Base-by-base conservation (phyloP, 345 rosid genomes). In the Euphorbia peplus region DNA sequence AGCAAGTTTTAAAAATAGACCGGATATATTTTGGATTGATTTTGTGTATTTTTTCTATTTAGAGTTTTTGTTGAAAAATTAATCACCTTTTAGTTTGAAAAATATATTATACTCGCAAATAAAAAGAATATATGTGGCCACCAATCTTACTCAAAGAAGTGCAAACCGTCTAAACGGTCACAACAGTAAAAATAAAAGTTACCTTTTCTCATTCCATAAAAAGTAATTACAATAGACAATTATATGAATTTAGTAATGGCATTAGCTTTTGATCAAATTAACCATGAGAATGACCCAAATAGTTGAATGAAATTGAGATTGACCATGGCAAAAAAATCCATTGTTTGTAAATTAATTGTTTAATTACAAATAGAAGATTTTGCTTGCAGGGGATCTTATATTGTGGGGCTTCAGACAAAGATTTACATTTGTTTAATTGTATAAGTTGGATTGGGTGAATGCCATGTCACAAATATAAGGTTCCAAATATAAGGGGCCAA, bases 211-310 rank as follows among this genome's bases (percentile, higher is more conserved):
- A 53, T 22, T 54, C 30, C 26, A 24, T 5, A 14, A 4, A 64
- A 44, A 66, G 48, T 54, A 35, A 25, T 18, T 44, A 44, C 51
- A 18, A 66, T 24, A 13, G 48, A n/a, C 60, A 66, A 51, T 52
- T 5, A 24, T 8, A 44, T 48, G 30, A 8, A 6, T 46, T 28
- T 16, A 11, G 54, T 7, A 26, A 15, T 15, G 13, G 16, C 8
- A 11, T 55, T 41, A 55, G 62, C 70, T 67, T 41, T 67, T 55
- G 35, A 12, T 37, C 25, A 41, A 41, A n/a, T n/a, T n/a, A n/a
- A 42, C 53, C n/a, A 25, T 56, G 63, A 55, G 55, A 67, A 53
- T 39, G 70, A 41, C 63, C 1, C 4, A 54, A 67, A 39, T 22
- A 52, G 16, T 21, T 13, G 15, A 24, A 29, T 28, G 5, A 9